Evolutionary conservation across 2,329 filamentous ascomycete genomes (phyloP).

Genomic region (Neofusicoccum kwambonambiense): DNA sequence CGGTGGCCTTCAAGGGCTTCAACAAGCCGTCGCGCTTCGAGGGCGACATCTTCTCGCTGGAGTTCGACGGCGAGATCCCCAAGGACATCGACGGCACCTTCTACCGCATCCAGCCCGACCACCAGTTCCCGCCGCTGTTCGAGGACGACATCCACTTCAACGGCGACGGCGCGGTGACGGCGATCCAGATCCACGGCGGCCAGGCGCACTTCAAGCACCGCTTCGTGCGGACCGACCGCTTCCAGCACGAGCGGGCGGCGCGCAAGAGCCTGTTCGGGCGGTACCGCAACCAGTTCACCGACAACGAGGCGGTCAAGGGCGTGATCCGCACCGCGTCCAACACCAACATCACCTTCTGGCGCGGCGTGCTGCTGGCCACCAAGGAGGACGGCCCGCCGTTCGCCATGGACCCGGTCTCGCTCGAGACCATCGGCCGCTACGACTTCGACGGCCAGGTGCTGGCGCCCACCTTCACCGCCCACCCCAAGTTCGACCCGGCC

Average conservation of each 20-base stretch:
- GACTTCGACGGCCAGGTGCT: slow-evolving; percentile 41
- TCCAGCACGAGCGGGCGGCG: slow-evolving; percentile 39
- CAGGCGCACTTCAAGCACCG: slow-evolving; percentile 44
- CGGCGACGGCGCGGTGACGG: slow-evolving; percentile 45
- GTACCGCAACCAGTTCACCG: slow-evolving; percentile 59
- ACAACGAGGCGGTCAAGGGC: slow-evolving; percentile 55
- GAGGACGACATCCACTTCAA: slow-evolving; percentile 55
- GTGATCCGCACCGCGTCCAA: slow-evolving; percentile 59
- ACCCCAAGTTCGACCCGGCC: slow-evolving; percentile 46
- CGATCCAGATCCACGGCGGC: slow-evolving; percentile 43
- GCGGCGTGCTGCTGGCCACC: slow-evolving; percentile 53
- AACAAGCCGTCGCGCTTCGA: slow-evolving; percentile 41
- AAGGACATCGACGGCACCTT: slow-evolving; percentile 46
- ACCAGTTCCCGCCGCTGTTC: slow-evolving; percentile 54
- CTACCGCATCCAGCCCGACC: slow-evolving; percentile 46
- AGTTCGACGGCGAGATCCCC: slow-evolving; percentile 42
- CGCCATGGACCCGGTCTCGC: slow-evolving; percentile 40
- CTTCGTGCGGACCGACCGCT: slow-evolving; percentile 45
- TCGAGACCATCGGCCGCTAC: slow-evolving; percentile 41
- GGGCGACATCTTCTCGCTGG: slow-evolving; percentile 41
- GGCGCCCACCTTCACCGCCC: slow-evolving; percentile 44
- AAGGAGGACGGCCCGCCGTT: slow-evolving; percentile 49
- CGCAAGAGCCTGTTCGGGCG: slow-evolving; percentile 50
- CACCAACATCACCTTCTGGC: slow-evolving; percentile 61
- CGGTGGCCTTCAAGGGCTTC: slow-evolving; percentile 40